Evolutionary conservation across 2,329 filamentous ascomycete species (phyloP), one percentile per base, ranked within the genome.

Genomic region (Chrysoporthe austroafricana): DNA sequence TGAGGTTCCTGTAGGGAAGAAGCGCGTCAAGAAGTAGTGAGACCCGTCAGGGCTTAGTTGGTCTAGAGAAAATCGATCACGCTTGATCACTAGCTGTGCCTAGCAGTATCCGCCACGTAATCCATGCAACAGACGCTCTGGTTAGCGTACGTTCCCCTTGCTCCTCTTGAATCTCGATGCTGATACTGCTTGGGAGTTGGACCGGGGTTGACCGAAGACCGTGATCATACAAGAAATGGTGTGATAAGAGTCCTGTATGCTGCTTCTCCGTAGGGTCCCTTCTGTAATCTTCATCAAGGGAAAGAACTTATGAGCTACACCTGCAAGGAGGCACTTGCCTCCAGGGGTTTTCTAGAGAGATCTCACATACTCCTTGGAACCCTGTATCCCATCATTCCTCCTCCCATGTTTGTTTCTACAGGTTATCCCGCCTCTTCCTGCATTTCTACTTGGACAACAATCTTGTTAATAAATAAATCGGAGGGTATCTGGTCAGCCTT

Each of bases 1-100:
- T 9, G 76, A 82, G 63, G 82, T 80, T 26, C 73, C 72, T 39
- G 72, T 82, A 44, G 81, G 81, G 14, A 70, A 65, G 13, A 80
- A 76, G 66, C 81, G 79, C 70, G 75, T 76, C 68, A 73, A 64
- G 65, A 66, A 61, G 42, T 54, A 16, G 1, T 69, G 42, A 69
- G 9, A 7, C 9, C 3, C 39, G n/a, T n/a, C 5, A 32, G 26
- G 26, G 26, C 16, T 54, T 26, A 13, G 16, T 21, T 16, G 26
- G 11, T 13, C 11, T 11, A n/a, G n/a, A 2, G 2, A 57, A n/a
- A 16, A 39, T 5, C 34, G 34, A n/a, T 21, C 54, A 39, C 34
- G 34, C 32, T 54, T 13, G 26, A 54, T 7, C 7, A 54, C 21
- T 3, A 14, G 11, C 21, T 16, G 26, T 4, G 11, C 21, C 26